phyloP scores from a whole-genome alignment of 257 asterid genomes.

The Rubia yunnanensis region DNA sequence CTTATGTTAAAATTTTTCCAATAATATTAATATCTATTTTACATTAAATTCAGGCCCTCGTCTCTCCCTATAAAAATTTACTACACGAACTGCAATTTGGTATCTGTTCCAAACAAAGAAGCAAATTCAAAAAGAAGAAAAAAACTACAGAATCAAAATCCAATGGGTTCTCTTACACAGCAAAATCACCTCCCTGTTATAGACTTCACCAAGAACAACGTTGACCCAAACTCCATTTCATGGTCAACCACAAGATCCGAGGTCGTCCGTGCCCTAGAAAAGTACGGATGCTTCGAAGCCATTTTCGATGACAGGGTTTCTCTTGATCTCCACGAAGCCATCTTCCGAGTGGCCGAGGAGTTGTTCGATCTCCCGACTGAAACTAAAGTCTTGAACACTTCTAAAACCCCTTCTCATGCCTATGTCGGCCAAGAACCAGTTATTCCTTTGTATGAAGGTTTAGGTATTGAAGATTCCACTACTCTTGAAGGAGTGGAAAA shows the following conservation, averaged over 20 bases:
- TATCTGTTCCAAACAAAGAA: not conserved
- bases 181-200: conserved; percentile 30
- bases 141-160: not conserved
- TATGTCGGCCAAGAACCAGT: conserved; percentile 62
- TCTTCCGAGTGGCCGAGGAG: conserved; percentile 40
- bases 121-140: too few relatives aligned
- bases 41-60: too few relatives aligned
- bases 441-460: conserved; percentile 53
- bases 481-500: conserved; percentile 41
- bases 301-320: conserved; percentile 33
- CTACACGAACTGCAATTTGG: not conserved
- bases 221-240: conserved; percentile 31
- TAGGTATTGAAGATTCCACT: conserved; percentile 60
- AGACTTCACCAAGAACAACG: conserved; percentile 38
- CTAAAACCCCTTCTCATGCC: conserved; percentile 58
- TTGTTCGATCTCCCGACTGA: conserved; percentile 50
- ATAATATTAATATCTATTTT: too few relatives aligned
- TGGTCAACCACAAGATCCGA: conserved; percentile 40
- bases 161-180: conserved; percentile 39
- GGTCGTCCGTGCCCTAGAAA: conserved; percentile 48
- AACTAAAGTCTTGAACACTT: conserved; percentile 38
- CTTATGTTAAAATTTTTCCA: too few relatives aligned
- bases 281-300: conserved; percentile 60
- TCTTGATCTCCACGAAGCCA: conserved; percentile 39
- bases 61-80: not conserved